Evolutionary conservation across 108 stramenopile species (phyloP), one percentile per base, ranked within the genome.

Genomic region (Chaetoceros muelleri): DNA sequence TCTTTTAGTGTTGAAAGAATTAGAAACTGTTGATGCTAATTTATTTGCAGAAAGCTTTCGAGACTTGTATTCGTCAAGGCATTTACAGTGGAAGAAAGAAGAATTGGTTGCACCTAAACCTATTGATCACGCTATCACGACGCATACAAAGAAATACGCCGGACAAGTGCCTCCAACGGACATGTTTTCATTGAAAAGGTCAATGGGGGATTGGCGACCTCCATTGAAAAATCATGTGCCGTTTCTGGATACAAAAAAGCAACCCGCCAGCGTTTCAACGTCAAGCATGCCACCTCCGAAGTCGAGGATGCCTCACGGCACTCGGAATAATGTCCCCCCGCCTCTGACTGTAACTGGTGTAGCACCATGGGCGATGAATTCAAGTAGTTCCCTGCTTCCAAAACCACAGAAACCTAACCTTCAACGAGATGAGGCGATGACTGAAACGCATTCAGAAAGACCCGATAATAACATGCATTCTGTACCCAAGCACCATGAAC

Each of bases 331-430:
- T 18, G 52, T 17, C n/a, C 48, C 34, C 18, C 86, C 86, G 21
- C 86, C 86, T 44, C 46, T 69, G 18, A 66, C 74, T 13, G 67
- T 84, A 1, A 88, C 82, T 17, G 87, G 87, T 17, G 83, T 82
- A n/a, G 87, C 87, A 29, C 83, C 87, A 0, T 89, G 87, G 87
- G 74, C 73, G 23, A 59, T 71, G 57, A 63, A 50, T 5, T 28
- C 27, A 24, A 40, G 73, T 82, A 0, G 81, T 79, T 30, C 84
- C 84, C 22, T 85, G 84, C 80, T 80, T 80, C 18, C 54, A 63
- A 20, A 58, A 66, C 44, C 60, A 66, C 24, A 51, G 34, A 23
- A 28, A 53, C 19, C 17, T 40, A 16, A 3, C 24, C 24, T 13
- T 16, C 0, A 20, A 27, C 28, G 24, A 21, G 45, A 24, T 16